Evolutionary conservation across 768 basidiomycete species (phyloP).

Genomic region (Termitomyces sp.): DNA sequence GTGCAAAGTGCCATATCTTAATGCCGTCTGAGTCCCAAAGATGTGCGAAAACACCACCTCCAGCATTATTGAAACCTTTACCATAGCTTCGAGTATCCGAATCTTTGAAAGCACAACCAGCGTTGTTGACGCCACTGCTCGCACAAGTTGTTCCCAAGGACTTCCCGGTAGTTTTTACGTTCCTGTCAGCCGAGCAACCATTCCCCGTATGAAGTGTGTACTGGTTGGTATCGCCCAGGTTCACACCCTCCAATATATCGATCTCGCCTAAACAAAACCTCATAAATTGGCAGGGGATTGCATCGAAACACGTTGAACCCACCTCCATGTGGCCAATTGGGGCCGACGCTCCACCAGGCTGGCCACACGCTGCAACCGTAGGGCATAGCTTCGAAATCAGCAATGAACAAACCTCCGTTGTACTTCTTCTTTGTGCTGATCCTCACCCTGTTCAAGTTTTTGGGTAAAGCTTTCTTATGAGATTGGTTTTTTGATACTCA

Average conservation of each 20-base stretch:
- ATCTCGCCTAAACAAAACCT: constrained; percentile 47
- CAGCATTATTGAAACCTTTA: constrained; percentile 36
- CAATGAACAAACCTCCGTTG: constrained; percentile 66
- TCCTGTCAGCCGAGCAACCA: constrained; percentile 31
- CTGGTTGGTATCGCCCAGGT: constrained; percentile 53
- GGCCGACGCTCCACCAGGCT: constrained; percentile 49
- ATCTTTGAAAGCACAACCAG: constrained; percentile 50
- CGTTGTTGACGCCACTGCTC: constrained; percentile 34
- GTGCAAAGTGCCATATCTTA: constrained; percentile 52
- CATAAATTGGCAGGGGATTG: not conserved
- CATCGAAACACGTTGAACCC: constrained; percentile 8
- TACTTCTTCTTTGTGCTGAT: constrained; percentile 63
- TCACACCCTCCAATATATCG: constrained; percentile 74
- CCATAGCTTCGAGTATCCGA: constrained; percentile 36
- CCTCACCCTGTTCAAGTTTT: constrained; percentile 47
- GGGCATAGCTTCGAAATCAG: constrained; percentile 68
- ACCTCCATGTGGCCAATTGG: constrained; percentile 52
- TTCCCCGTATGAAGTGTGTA: constrained; percentile 60
- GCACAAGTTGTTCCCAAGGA: constrained; percentile 32
- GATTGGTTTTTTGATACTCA: constrained; percentile 26
- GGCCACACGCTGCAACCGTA: constrained; percentile 66
- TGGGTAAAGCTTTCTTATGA: constrained; percentile 3
- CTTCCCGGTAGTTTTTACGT: constrained; percentile 21
- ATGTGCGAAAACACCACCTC: constrained; percentile 54
- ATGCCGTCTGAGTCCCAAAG: constrained; percentile 50